These are phyloP conservation scores for Aspergillus brasiliensis DNA, from an alignment of 2,329 filamentous ascomycete species.

Conservation along the genomic window DNA sequence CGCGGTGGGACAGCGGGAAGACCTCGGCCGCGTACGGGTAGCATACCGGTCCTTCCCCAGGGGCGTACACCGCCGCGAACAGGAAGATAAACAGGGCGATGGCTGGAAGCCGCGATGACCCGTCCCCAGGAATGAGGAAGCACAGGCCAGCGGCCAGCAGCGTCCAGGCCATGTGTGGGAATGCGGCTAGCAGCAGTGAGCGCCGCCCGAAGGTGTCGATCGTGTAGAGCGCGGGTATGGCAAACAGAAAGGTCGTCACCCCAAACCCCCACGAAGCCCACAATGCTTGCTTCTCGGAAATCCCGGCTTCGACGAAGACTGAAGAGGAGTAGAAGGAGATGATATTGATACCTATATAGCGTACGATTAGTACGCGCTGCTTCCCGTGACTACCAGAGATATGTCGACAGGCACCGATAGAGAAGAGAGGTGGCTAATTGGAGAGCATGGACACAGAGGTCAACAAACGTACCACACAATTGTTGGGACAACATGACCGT, in stretches of 20 bases:
- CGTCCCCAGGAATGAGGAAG: too few relatives aligned
- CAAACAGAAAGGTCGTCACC: conserved; percentile 63
- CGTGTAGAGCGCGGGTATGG: conserved; percentile 63
- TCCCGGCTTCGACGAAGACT: conserved; percentile 56
- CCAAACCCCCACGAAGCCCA: conserved; percentile 66
- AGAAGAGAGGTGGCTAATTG: too few relatives aligned
- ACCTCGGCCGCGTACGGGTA: conserved; percentile 56
- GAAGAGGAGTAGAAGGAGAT: conserved; percentile 74
- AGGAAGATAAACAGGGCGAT: conserved; percentile 66
- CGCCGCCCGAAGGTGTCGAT: conserved; percentile 68
- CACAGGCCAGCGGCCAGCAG: conserved; percentile 61
- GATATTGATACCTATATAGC: conserved; percentile 17
- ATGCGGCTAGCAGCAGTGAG: conserved; percentile 50
- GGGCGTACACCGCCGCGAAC: conserved; percentile 64
- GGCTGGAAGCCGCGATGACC: too few relatives aligned
- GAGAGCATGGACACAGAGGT: conserved; percentile 44
- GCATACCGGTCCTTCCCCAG: conserved; percentile 60
- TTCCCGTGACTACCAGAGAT: too few relatives aligned
- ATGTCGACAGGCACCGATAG: too few relatives aligned
- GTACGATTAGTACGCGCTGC: too few relatives aligned
- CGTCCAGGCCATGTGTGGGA: conserved; percentile 66
- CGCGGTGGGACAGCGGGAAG: conserved; percentile 57
- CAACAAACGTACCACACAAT: conserved; percentile 56
- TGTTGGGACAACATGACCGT: conserved; percentile 78
- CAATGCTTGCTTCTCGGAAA: conserved; percentile 56